These are phyloP conservation scores for Stagonosporopsis vannaccii DNA, from an alignment of 2,329 filamentous ascomycete species.

Conservation along the genomic window DNA sequence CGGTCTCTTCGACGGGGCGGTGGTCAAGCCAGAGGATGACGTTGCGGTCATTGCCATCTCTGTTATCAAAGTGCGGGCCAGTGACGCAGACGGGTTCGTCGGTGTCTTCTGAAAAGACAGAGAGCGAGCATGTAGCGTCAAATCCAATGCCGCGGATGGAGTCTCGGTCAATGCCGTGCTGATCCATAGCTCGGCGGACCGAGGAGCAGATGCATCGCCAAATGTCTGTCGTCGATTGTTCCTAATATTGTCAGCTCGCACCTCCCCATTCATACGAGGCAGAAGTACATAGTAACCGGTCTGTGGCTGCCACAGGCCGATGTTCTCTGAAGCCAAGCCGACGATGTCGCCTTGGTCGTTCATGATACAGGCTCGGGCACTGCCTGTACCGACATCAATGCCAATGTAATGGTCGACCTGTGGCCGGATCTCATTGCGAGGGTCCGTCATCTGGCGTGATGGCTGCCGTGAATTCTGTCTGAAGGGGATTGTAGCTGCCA, in stretches of 20 bases:
- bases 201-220: constrained; percentile 94
- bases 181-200: constrained; percentile 80
- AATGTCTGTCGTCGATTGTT: constrained; percentile 98
- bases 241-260: constrained; percentile 58
- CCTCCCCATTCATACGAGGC: not conserved
- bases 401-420: constrained; percentile 74
- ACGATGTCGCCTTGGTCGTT: constrained; percentile 89
- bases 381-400: constrained; percentile 96
- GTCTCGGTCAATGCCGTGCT: constrained; percentile 78
- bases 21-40: constrained; percentile 98
- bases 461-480: constrained; percentile 39
- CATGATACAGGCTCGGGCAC: constrained; percentile 94
- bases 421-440: constrained; percentile 64
- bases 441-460: constrained; percentile 58
- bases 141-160: constrained; percentile 92
- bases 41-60: constrained; percentile 84
- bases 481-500: constrained; percentile 38
- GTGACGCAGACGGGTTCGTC: constrained; percentile 92
- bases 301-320: constrained; percentile 62
- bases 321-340: constrained; percentile 61
- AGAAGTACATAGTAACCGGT: constrained; percentile 62
- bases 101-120: constrained; percentile 87
- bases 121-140: constrained; percentile 96
- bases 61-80: constrained; percentile 79
- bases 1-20: constrained; percentile 86